A percentile compares a stretch with the other conserved stretches of the same genome.
These are phyloP conservation scores for Amanita molliuscula DNA, from an alignment of 768 basidiomycete genomes.

Conservation along the genomic window DNA sequence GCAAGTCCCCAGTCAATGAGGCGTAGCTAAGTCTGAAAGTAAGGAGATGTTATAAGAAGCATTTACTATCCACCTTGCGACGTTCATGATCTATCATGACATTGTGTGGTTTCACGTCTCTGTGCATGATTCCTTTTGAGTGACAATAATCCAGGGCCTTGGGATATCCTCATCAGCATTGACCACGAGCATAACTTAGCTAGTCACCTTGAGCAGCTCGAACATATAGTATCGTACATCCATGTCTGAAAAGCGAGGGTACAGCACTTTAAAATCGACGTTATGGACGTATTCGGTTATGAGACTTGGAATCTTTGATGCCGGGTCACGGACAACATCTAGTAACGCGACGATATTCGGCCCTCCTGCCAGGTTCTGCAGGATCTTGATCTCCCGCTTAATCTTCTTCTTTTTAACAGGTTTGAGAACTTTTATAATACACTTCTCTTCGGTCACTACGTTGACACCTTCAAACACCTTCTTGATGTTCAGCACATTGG, in stretches of 20 bases:
- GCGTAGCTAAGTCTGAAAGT: conserved; percentile 49
- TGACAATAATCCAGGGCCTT: conserved; percentile 96
- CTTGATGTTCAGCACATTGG: conserved; percentile 6
- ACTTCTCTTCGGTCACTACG: conserved; percentile 84
- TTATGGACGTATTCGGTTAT: conserved; percentile 98
- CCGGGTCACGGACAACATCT: conserved; percentile 92
- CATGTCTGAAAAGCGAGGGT: conserved; percentile 90
- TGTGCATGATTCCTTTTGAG: conserved; percentile 97
- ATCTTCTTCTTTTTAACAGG: conserved; percentile 99
- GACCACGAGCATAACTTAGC: neutral
- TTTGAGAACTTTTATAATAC: conserved; percentile 97
- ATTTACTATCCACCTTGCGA: conserved; percentile 54
- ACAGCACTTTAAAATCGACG: conserved; percentile 93
- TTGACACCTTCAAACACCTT: conserved; percentile 93
- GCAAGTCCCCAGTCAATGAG: conserved; percentile 99
- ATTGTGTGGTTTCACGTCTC: conserved; percentile 98
- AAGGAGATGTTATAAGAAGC: conserved; percentile 4
- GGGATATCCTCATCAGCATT: conserved; percentile 11
- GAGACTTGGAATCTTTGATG: conserved; percentile 93
- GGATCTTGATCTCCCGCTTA: conserved; percentile 97
- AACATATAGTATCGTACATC: conserved; percentile 97
- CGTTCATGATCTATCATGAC: conserved; percentile 99
- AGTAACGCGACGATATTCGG: conserved; percentile 90
- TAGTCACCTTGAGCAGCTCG: conserved; percentile 78
- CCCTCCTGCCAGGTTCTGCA: conserved; percentile 93